phyloP scores from a whole-genome alignment of 2,329 filamentous ascomycete species.

The Sarocladiaceae sp. region DNA sequence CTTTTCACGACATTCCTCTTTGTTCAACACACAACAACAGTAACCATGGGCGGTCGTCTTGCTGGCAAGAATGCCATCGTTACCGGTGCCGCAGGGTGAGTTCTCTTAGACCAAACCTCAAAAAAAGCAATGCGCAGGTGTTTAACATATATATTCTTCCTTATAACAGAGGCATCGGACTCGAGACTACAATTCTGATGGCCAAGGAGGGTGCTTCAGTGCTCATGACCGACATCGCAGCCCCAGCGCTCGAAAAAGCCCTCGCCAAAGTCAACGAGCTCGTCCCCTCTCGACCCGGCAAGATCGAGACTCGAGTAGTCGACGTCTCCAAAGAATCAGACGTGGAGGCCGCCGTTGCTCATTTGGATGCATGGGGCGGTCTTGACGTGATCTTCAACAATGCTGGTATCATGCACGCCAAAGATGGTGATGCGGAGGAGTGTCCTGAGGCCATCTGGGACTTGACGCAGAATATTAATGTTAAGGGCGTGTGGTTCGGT shows the following conservation, averaged over 20 bases:
- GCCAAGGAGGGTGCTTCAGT: constrained; percentile 67
- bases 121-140: neutral
- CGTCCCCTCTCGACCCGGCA: constrained; percentile 41
- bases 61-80: constrained; percentile 43
- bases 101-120: constrained; percentile 20
- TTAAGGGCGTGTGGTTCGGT: constrained; percentile 76
- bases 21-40: neutral
- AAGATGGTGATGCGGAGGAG: constrained; percentile 60
- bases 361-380: constrained; percentile 65
- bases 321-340: constrained; percentile 69
- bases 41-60: constrained; percentile 15
- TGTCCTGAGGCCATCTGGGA: constrained; percentile 75
- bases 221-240: constrained; percentile 67
- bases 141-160: neutral
- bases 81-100: constrained; percentile 65
- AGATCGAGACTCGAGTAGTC: constrained; percentile 47
- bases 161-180: constrained; percentile 60
- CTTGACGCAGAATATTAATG: constrained; percentile 69
- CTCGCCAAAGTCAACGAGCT: constrained; percentile 55
- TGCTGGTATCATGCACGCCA: constrained; percentile 72
- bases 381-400: constrained; percentile 78
- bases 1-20: too few relatives aligned
- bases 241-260: constrained; percentile 58
- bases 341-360: constrained; percentile 55
- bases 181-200: constrained; percentile 71